Evolutionary conservation across 2,329 filamentous ascomycete species (phyloP).

Genomic region (Pseudopithomyces maydicus): DNA sequence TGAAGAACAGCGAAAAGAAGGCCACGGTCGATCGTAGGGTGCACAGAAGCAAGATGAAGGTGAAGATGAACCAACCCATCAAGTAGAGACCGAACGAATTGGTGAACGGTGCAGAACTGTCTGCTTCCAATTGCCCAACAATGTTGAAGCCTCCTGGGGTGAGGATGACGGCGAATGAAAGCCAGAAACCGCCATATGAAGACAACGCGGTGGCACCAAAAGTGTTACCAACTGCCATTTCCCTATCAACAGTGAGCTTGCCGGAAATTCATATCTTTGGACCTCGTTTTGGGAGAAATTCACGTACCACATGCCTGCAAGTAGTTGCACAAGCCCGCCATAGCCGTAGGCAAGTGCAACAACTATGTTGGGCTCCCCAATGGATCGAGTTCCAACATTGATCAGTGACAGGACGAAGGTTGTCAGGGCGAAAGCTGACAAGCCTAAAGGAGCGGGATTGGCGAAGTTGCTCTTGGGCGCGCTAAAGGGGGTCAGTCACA

Average conservation of each 20-base stretch:
- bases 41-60: slow-evolving; percentile 60
- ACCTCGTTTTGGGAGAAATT: background rate
- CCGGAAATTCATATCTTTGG: background rate
- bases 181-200: slow-evolving; percentile 67
- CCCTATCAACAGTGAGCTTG: slow-evolving; percentile 38
- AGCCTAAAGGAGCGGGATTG: slow-evolving; percentile 65
- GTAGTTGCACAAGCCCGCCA: slow-evolving; percentile 57
- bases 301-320: slow-evolving; percentile 62
- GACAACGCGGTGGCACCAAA: slow-evolving; percentile 66
- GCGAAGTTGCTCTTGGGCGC: slow-evolving; percentile 54
- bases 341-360: slow-evolving; percentile 56
- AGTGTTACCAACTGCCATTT: slow-evolving; percentile 65
- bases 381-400: slow-evolving; percentile 52
- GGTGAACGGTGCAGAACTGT: slow-evolving; percentile 48
- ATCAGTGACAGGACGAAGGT: slow-evolving; percentile 64
- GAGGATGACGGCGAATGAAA: slow-evolving; percentile 63
- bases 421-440: slow-evolving; percentile 68
- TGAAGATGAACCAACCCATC: slow-evolving; percentile 66
- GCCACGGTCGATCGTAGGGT: slow-evolving; percentile 64
- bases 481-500: slow-evolving; percentile 9
- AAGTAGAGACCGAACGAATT: slow-evolving; percentile 63
- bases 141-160: slow-evolving; percentile 60
- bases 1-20: slow-evolving; percentile 63
- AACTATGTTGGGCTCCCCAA: slow-evolving; percentile 52
- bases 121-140: slow-evolving; percentile 45